Evolutionary conservation across 345 rosid genomes (phyloP), one percentile per base, ranked within the genome.

Genomic region (Hypericum perforatum): DNA sequence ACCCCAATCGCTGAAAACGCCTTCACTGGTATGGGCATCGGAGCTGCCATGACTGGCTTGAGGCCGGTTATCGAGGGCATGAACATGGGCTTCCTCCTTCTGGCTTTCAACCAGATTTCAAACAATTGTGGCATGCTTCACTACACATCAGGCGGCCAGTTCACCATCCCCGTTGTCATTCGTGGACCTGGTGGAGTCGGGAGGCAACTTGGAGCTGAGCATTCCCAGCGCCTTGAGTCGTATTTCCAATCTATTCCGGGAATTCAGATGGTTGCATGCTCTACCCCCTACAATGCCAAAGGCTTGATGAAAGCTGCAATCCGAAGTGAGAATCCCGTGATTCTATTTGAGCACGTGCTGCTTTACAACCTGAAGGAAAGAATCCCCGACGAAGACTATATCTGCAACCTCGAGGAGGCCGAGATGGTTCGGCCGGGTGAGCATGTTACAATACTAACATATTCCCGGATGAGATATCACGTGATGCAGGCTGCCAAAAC

Each of bases 171-270:
- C 0, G 59, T 81, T 7, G 98, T 91, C 37, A 88, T 88, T 53
- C 98, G 96, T 16, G 98, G 98, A n/a, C 98, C 98, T 0, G 98
- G 98, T 54, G 98, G 98, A 56, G 98, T 91, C 10, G 98, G 98
- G 0, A 76, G 98, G 10, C 95, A 91, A 64, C 95, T 85, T 11
- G 98, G 98, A 0, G 96, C 98, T 12, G 98, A 91, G 76, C 98
- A 91, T 64, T 91, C 96, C 0, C 98, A 91, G 62, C 86, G 96
- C 11, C 84, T 91, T 6, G 98, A 91, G 60, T 91, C 98, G 37
- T 91, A 87, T 77, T 87, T 91, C 69, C 98, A 91, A 61, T 91
- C 98, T 54, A 91, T 91, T 63, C 96, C 98, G 0, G 98, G 98
- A 55, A 91, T 91, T 74, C 98, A 87, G 59, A 87, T 91, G 98